phyloP scores from a whole-genome alignment of 1,139 yeast species.

The Candida frijolesensis region DNA sequence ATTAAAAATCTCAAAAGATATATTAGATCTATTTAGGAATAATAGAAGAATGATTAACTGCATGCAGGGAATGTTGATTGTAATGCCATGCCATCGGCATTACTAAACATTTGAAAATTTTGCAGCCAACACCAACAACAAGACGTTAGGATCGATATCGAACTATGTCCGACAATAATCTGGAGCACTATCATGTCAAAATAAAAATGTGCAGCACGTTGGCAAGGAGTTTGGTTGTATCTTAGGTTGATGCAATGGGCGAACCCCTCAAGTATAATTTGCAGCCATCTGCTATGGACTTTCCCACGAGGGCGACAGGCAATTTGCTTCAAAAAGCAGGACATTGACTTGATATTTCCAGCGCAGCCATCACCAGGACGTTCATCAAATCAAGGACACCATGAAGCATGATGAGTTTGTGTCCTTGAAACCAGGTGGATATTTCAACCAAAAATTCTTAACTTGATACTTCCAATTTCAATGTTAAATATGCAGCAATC shows the following conservation, averaged over 20 bases:
- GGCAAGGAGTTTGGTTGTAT: not conserved
- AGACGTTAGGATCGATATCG: not conserved
- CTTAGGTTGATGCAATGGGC: not conserved
- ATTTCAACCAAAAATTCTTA: not conserved
- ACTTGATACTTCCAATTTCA: not conserved
- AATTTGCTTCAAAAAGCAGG: not conserved
- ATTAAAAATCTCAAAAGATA: not conserved
- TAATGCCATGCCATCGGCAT: not conserved
- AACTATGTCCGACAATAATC: not conserved
- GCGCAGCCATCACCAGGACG: too few species aligned
- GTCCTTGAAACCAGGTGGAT: not conserved
- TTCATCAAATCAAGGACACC: too few species aligned
- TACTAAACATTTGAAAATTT: not conserved
- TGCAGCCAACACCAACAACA: slow-evolving; percentile 3
- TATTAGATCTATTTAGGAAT: not conserved
- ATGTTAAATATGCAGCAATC: not conserved
- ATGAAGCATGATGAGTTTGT: not conserved
- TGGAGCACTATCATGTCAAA: not conserved
- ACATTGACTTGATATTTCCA: too few species aligned
- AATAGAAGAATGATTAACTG: not conserved
- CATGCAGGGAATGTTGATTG: not conserved
- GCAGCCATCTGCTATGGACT: not conserved
- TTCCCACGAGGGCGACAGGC: not conserved
- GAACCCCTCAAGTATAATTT: not conserved
- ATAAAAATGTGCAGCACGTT: not conserved